These are phyloP conservation scores for Sicyos edulis DNA, from an alignment of 306 rosid species.

Conservation along the genomic window DNA sequence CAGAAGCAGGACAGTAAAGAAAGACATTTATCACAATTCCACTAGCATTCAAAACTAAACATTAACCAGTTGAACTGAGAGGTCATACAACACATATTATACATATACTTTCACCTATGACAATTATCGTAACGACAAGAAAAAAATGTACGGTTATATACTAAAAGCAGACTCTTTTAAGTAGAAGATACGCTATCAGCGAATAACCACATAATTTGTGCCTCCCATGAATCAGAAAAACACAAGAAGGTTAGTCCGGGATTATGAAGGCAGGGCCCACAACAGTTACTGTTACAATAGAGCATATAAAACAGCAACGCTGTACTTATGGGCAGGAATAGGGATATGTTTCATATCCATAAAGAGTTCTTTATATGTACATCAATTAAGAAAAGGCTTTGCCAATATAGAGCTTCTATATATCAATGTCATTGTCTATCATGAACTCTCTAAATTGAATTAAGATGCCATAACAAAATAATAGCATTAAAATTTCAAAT, in stretches of 20 bases:
- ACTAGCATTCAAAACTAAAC: conserved; percentile 50
- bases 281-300: background rate
- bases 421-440: background rate
- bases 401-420: background rate
- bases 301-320: background rate
- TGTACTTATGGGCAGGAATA: background rate
- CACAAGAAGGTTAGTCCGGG: no score
- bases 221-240: no score
- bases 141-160: no score
- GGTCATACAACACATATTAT: background rate
- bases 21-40: conserved; percentile 32
- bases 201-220: no score
- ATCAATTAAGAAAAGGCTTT: background rate
- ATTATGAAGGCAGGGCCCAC: no score
- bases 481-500: background rate
- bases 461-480: background rate
- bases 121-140: background rate
- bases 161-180: no score
- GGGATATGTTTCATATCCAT: background rate
- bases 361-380: background rate
- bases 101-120: background rate
- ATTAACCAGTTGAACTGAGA: background rate
- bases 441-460: background rate
- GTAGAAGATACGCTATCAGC: no score
- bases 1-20: conserved; percentile 25